Conservation (phyloP, 139 green algal species). For the Deuterostichococcus epilithicus region DNA sequence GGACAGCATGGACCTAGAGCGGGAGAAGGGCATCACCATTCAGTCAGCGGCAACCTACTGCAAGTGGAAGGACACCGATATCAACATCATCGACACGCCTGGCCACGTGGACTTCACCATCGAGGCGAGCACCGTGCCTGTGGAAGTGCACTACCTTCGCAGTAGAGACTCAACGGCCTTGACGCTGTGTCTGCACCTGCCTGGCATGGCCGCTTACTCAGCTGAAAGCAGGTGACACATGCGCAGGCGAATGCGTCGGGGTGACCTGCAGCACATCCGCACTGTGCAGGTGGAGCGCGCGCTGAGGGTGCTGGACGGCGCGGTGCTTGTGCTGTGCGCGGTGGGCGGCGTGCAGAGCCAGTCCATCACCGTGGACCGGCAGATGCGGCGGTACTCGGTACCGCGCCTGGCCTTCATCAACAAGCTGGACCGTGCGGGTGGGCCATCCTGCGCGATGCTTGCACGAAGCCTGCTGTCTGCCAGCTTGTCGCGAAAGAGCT, state of each 20-base stretch:
- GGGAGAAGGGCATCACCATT: conserved; percentile 99
- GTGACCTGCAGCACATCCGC: not conserved
- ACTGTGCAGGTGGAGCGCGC: conserved; percentile 79
- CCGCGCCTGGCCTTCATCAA: conserved; percentile 93
- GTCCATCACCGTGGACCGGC: conserved; percentile 92
- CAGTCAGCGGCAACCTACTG: conserved; percentile 91
- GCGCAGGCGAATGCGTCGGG: too few relatives aligned
- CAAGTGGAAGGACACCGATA: conserved; percentile 87
- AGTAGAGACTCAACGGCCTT: too few relatives aligned
- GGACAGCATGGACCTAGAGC: conserved; percentile 98
- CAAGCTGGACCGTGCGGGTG: conserved; percentile 83
- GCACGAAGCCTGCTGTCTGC: not conserved
- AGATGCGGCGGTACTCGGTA: conserved; percentile 93
- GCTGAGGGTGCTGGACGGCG: conserved; percentile 94
- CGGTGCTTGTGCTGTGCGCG: conserved; percentile 92
- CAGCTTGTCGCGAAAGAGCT: too few relatives aligned
- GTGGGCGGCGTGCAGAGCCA: conserved; percentile 80
- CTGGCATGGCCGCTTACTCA: not conserved
- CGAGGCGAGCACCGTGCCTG: conserved; percentile 51
- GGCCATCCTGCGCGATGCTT: not conserved
- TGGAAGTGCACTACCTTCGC: not conserved
- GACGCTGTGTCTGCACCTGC: not conserved
- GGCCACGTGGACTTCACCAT: conserved; percentile 99
- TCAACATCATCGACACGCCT: conserved; percentile 99
- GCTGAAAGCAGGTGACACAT: not conserved